These are phyloP conservation scores for Microdochium paspali DNA, from an alignment of 2,329 filamentous ascomycete genomes.

Conservation along the genomic window DNA sequence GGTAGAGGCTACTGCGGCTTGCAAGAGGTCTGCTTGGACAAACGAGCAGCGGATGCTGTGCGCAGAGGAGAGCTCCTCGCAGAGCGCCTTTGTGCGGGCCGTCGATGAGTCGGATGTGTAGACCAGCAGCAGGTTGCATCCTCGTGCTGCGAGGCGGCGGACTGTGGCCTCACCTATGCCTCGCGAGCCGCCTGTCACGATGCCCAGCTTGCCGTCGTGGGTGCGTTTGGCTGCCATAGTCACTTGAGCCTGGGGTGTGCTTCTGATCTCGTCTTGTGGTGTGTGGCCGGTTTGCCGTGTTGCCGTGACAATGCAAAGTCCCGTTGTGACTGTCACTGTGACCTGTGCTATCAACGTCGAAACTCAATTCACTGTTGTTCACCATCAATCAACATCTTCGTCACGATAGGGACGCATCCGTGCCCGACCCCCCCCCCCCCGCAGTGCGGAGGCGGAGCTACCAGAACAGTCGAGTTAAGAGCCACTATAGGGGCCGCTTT, in stretches of 20 bases:
- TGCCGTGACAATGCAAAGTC: too few species aligned
- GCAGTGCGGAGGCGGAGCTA: not conserved
- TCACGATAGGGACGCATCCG: not conserved
- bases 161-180: slow-evolving; percentile 15
- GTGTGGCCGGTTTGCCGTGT: not conserved
- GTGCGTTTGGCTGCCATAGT: slow-evolving; percentile 1
- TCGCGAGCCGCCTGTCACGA: slow-evolving; percentile 38
- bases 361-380: too few species aligned
- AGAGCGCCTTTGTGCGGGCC: slow-evolving; percentile 1
- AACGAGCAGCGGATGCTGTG: slow-evolving; percentile 3
- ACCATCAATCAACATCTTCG: too few species aligned
- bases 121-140: slow-evolving; percentile 5
- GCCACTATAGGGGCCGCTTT: too few species aligned
- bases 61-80: slow-evolving; percentile 2
- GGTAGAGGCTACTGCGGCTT: slow-evolving; percentile 1
- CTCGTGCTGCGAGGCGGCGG: slow-evolving; percentile 4
- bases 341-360: too few species aligned
- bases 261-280: too few species aligned
- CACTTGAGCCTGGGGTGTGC: too few species aligned
- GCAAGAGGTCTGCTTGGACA: slow-evolving; percentile 6
- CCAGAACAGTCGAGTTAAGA: not conserved
- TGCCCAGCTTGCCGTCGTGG: slow-evolving; percentile 32
- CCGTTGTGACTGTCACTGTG: too few species aligned
- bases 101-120: slow-evolving; percentile 7
- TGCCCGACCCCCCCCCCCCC: not conserved